Conservation (phyloP, 345 rosid genomes). For the Rhodamnia rubescens region DNA sequence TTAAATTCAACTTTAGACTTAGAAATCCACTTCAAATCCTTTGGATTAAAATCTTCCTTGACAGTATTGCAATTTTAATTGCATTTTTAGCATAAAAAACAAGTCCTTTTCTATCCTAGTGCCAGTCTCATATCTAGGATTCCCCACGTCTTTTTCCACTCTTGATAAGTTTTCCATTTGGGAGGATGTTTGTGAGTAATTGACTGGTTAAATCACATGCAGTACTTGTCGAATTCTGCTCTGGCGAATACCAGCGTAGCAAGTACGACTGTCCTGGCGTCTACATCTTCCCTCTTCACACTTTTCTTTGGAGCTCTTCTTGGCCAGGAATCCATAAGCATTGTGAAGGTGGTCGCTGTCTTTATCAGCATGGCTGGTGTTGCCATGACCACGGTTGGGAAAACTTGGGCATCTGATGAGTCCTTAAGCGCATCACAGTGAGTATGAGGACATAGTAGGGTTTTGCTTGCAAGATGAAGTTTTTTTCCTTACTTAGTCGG, state of each 20-base stretch:
- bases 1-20: not conserved
- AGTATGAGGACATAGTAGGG: constrained; percentile 3
- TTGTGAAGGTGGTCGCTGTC: constrained; percentile 47
- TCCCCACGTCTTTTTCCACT: not conserved
- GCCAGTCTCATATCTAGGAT: not conserved
- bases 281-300: constrained; percentile 61
- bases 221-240: constrained; percentile 49
- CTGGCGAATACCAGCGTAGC: constrained; percentile 65
- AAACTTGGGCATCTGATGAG: constrained; percentile 54
- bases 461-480: not conserved
- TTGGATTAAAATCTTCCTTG: not conserved
- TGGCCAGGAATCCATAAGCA: constrained; percentile 39
- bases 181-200: not conserved
- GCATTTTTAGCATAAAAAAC: not conserved
- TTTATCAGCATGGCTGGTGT: constrained; percentile 57
- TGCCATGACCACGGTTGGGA: constrained; percentile 58
- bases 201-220: constrained; percentile 9
- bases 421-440: constrained; percentile 30
- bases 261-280: constrained; percentile 52
- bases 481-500: not conserved
- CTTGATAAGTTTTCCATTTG: not conserved
- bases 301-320: constrained; percentile 55
- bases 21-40: not conserved
- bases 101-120: not conserved
- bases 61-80: not conserved